Base-by-base conservation (phyloP, 2,329 filamentous ascomycete genomes). In the Coleophoma crateriformis region DNA sequence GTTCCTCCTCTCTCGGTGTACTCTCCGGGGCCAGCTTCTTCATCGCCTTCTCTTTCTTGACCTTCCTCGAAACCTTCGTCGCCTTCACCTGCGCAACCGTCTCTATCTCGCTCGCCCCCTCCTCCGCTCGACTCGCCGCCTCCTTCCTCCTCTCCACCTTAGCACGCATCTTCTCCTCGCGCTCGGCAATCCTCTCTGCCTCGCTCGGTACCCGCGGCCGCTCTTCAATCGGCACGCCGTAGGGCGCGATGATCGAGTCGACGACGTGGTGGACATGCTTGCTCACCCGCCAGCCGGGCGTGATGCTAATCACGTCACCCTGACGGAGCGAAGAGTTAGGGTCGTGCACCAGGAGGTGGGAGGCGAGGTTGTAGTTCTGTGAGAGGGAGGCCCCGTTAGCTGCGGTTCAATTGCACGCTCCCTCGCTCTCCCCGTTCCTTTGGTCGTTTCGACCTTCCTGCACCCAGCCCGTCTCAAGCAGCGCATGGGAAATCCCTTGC, bases 221-320 rank as follows among this genome's bases (percentile, higher is more conserved):
- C 49, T 79, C 74, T 27, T 82, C 74, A 47, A 88, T 79, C 2
- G 82, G 76, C 2, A 72, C 71, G 15, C 86, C 85, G 51, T 79
- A 81, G 2, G 86, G 88, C 3, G 87, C 84, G 53, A 92, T 78
- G 58, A 94, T 90, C 53, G 78, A 74, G 56, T 84, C 82, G 27
- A 94, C 83, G 34, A 91, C 82, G 61, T 92, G 87, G 22, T 81
- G 79, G 59, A 91, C 88, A 54, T 75, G 71, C 54, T 81, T 81
- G 38, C 80, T 82, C 7, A 79, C 80, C 47, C 81, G 79, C 77
- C 78, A 84, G 50, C 83, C 84, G 5, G 82, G 76, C 7, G 75
- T 73, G 59, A 92, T 87, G 54, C 82, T 77, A 27, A 94, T 81
- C 3, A 92, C 80, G 66, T 94, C 88, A 63, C 88, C 88, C 46